Percentiles rank a stretch among this genome's conserved stretches.
These are phyloP conservation scores for Guadua angustifolia DNA, from an alignment of 176 grass and related monocot genomes.

Conservation along the genomic window DNA sequence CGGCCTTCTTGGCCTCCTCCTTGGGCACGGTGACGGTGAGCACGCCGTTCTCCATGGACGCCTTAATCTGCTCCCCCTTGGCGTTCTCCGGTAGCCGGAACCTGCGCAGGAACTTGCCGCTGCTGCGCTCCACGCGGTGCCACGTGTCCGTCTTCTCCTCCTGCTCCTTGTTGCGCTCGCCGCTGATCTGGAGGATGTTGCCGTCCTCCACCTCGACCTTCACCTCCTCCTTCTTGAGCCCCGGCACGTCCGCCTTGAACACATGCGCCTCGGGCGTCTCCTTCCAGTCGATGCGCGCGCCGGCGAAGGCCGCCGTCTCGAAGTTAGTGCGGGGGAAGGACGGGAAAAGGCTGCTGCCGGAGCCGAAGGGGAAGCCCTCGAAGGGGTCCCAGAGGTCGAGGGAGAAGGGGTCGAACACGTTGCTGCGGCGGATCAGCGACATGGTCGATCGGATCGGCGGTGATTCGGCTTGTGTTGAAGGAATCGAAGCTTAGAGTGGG, in stretches of 20 bases:
- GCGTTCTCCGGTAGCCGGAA: slow-evolving; percentile 62
- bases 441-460: slow-evolving; percentile 13
- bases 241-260: slow-evolving; percentile 70
- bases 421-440: slow-evolving; percentile 67
- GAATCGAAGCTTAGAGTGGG: not conserved
- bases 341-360: slow-evolving; percentile 46
- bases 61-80: slow-evolving; percentile 54
- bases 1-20: slow-evolving; percentile 51
- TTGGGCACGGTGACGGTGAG: slow-evolving; percentile 69
- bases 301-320: slow-evolving; percentile 47
- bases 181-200: slow-evolving; percentile 62
- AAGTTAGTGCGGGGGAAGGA: slow-evolving; percentile 46
- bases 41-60: slow-evolving; percentile 69
- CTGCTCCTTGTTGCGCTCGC: slow-evolving; percentile 62
- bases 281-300: slow-evolving; percentile 64
- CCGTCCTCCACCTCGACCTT: slow-evolving; percentile 70
- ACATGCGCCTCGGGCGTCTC: slow-evolving; percentile 69
- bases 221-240: slow-evolving; percentile 69
- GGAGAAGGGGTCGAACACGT: slow-evolving; percentile 81
- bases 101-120: slow-evolving; percentile 61
- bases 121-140: slow-evolving; percentile 68
- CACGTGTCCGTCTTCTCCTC: slow-evolving; percentile 66
- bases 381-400: slow-evolving; percentile 68
- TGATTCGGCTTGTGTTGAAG: not conserved
- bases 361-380: slow-evolving; percentile 63